Evolutionary conservation across 495 filamentous ascomycete species (phyloP), one percentile per base, ranked within the genome.

Genomic region (Cladorrhinum samala): DNA sequence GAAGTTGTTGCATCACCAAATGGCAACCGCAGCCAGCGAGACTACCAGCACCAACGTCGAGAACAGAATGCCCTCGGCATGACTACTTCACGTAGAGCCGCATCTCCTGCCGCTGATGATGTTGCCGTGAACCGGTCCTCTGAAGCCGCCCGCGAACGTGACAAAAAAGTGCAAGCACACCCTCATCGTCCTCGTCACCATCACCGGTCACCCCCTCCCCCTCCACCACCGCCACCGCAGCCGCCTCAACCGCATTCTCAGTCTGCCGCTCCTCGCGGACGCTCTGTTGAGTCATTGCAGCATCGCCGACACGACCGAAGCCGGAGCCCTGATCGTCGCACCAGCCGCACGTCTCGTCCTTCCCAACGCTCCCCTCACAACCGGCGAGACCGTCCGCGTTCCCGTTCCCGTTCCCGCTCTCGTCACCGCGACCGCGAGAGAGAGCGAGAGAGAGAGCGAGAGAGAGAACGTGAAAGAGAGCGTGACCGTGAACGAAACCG

Each of bases 21-120:
- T 65, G 67, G 66, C 65, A 61, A 40, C 56, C 58, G 50, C 65
- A 53, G 50, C 52, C 50, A 38, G 54, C 55, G 49, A 51, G 52
- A 57, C 44, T 65, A 59, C 54, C 53, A 55, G 42, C 65, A 58
- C 55, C 62, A 49, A 55, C 54, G 58, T 52, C 61, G 44, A 47
- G 46, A 58, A 53, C 53, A 60, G 49, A 55, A 65, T 67, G 65
- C 61, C 36, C 60, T 65, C 58, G 65, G 65, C 61, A 70, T 70
- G 67, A 70, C 59, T 65, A 60, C 67, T 65, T 61, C 58, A 68
- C 66, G 58, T 38, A 61, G 59, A 54, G 54, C 63, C 44, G 52
- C 52, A 46, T 65, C 63, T 56, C 62, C 67, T 53, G 60, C 58
- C 46, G 54, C 65, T 53, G 27, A 33, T 33, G 27, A 33, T 33